Evolutionary conservation across 805 yeast genomes (phyloP).

Genomic region (Suhomyces sp.): DNA sequence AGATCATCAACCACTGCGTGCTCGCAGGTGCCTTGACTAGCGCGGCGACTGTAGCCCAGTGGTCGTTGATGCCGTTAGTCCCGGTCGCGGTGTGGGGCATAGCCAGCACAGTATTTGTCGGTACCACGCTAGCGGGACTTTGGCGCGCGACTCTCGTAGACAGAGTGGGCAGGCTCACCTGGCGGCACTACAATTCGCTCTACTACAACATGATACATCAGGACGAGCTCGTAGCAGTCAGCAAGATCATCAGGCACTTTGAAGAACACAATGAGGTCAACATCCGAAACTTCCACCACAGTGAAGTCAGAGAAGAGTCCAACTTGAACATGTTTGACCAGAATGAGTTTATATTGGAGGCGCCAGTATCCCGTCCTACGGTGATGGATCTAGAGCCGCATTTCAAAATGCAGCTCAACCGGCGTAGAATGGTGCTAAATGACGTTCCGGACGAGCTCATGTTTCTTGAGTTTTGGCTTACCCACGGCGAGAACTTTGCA

Average conservation of each 20-base stretch:
- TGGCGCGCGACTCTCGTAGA: conserved; percentile 8
- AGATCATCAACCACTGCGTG: background rate
- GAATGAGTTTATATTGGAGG: conserved; percentile 25
- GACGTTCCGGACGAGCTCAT: conserved; percentile 32
- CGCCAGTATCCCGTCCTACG: conserved; percentile 9
- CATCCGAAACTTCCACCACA: conserved; percentile 36
- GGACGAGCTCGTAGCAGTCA: conserved; percentile 29
- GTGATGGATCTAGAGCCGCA: conserved; percentile 12
- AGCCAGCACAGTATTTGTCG: conserved; percentile 4
- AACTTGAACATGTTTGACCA: conserved; percentile 16
- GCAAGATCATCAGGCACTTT: conserved; percentile 35
- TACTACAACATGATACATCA: conserved; percentile 26
- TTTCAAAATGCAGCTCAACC: conserved; percentile 20
- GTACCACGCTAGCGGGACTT: conserved; percentile 3
- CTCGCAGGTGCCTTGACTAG: background rate
- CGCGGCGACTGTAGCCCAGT: conserved; percentile 15
- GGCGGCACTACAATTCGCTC: conserved; percentile 33
- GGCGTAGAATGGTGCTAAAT: conserved; percentile 35
- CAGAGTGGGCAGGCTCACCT: conserved; percentile 29
- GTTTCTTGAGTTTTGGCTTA: conserved; percentile 37
- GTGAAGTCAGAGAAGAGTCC: conserved; percentile 21
- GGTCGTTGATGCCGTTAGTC: conserved; percentile 12
- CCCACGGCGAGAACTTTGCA: conserved; percentile 33
- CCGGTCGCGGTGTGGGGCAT: conserved; percentile 12
- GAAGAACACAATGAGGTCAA: conserved; percentile 44